These are phyloP conservation scores for Dalbergia oliveri DNA, from an alignment of 306 rosid species.

Conservation along the genomic window DNA sequence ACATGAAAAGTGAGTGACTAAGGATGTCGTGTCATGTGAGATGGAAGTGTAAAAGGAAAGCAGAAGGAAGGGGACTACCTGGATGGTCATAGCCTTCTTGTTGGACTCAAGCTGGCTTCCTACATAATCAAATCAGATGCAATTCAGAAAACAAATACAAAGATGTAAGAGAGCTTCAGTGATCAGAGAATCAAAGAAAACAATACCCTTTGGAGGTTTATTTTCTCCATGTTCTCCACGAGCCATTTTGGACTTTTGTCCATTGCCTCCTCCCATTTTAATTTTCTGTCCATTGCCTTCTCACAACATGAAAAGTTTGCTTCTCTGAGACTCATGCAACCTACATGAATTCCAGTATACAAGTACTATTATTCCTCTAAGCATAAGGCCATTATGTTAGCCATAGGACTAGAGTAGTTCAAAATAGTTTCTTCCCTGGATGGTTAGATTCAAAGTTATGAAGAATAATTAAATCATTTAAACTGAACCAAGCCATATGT, in stretches of 20 bases:
- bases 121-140: constrained; percentile 31
- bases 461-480: constrained; percentile 5
- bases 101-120: constrained; percentile 72
- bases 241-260: constrained; percentile 70
- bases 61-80: constrained; percentile 46
- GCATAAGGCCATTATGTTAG: constrained; percentile 11
- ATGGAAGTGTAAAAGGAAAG: too few species aligned
- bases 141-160: constrained; percentile 10
- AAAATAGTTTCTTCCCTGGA: constrained; percentile 10
- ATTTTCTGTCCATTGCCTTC: too few species aligned
- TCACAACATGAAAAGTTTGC: too few species aligned
- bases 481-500: background rate
- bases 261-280: constrained; percentile 72
- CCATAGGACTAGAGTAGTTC: background rate
- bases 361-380: background rate
- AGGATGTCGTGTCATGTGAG: too few species aligned
- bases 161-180: background rate
- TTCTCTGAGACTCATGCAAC: too few species aligned
- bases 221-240: constrained; percentile 65
- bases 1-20: too few species aligned
- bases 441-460: background rate
- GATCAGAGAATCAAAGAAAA: too few species aligned
- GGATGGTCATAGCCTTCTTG: constrained; percentile 72
- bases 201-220: constrained; percentile 51
- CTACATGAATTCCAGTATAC: too few species aligned